Conservation (phyloP, 169 alveolate genomes). For the Cryptosporidium muris region DNA sequence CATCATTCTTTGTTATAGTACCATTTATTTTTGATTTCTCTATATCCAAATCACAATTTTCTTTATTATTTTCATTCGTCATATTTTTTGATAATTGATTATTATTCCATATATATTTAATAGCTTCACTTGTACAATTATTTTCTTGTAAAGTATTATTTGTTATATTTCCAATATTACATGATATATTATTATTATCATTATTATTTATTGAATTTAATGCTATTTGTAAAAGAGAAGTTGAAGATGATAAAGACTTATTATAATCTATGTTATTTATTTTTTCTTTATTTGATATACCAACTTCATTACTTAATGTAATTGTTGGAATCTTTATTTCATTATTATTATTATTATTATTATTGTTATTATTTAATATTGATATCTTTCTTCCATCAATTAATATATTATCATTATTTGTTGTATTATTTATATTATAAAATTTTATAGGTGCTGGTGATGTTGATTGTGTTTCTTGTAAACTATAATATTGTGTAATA, state of each 20-base stretch:
- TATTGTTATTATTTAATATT: background rate
- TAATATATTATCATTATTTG: background rate
- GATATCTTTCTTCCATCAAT: background rate
- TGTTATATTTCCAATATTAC: background rate
- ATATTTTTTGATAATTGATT: background rate
- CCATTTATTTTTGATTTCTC: too few species aligned
- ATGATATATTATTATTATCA: slow-evolving; percentile 18
- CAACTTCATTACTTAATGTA: background rate
- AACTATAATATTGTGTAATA: too few species aligned
- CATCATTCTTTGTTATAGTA: too few species aligned
- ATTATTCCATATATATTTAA: background rate
- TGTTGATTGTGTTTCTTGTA: too few species aligned
- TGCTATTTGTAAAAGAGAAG: slow-evolving; percentile 45
- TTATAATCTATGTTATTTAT: background rate
- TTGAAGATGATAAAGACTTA: slow-evolving; percentile 23
- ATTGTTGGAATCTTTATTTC: background rate
- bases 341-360: background rate
- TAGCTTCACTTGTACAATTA: background rate
- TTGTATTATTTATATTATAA: background rate
- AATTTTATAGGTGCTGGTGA: too few species aligned
- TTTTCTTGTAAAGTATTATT: background rate
- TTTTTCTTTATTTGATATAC: background rate
- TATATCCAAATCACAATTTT: background rate
- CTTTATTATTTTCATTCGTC: background rate
- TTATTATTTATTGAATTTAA: slow-evolving; percentile 55